These are phyloP conservation scores for Aspergillus funiculosus DNA, from an alignment of 495 filamentous ascomycete genomes.

Conservation along the genomic window DNA sequence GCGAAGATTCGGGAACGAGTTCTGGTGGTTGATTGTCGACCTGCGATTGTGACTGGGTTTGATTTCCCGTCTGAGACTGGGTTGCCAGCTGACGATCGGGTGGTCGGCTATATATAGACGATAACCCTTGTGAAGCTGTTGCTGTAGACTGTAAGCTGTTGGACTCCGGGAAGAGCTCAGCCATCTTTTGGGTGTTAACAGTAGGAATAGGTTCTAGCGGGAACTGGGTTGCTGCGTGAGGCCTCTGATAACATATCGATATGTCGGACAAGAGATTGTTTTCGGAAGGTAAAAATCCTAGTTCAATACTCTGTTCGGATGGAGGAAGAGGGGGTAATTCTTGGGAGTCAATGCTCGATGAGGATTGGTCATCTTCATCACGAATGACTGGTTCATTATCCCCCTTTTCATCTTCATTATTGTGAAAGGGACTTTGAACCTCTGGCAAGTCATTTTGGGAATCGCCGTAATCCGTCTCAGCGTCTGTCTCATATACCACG, in stretches of 20 bases:
- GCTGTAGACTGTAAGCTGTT: constrained; percentile 16
- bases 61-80: constrained; percentile 24
- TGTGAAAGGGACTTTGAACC: constrained; percentile 12
- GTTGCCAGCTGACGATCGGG: constrained; percentile 2
- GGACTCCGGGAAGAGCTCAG: constrained; percentile 38
- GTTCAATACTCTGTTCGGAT: constrained; percentile 21
- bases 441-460: constrained; percentile 18
- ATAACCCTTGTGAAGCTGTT: constrained; percentile 5
- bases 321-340: constrained; percentile 28
- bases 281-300: constrained; percentile 20
- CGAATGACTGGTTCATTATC: constrained; percentile 1
- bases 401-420: background rate
- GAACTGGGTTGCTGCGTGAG: constrained; percentile 39
- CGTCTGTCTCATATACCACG: constrained; percentile 44
- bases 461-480: constrained; percentile 35
- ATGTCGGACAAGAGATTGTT: constrained; percentile 34
- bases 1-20: constrained; percentile 41
- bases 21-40: constrained; percentile 26
- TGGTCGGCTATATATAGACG: constrained; percentile 9
- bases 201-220: constrained; percentile 40
- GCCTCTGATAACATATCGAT: constrained; percentile 37
- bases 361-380: constrained; percentile 8
- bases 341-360: constrained; percentile 30
- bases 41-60: constrained; percentile 17
- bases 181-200: constrained; percentile 39